phyloP scores from a whole-genome alignment of 495 filamentous ascomycete genomes.

The Aspergillus avenaceus region DNA sequence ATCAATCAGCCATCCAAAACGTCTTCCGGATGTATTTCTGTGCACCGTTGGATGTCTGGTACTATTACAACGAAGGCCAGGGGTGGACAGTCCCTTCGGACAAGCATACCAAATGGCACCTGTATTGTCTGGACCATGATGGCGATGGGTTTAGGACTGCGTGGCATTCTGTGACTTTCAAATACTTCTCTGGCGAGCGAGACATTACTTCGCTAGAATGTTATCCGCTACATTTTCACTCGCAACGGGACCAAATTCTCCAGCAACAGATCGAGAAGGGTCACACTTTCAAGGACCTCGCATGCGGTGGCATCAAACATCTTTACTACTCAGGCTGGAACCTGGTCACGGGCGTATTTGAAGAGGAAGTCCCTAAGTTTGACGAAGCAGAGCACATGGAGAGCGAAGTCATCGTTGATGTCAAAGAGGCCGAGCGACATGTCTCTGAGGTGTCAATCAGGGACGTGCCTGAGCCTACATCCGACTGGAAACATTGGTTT shows the following conservation, averaged over 20 bases:
- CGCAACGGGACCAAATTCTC: background rate
- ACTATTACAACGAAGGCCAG: background rate
- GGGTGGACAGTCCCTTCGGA: background rate
- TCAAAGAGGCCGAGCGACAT: background rate
- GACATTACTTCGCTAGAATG: background rate
- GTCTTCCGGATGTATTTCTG: background rate
- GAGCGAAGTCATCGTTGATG: background rate
- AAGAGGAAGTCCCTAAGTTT: background rate
- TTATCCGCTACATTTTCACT: background rate
- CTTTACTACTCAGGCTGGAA: background rate
- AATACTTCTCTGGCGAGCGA: background rate
- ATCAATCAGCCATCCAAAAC: background rate
- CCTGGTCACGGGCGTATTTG: background rate
- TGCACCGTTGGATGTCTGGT: background rate
- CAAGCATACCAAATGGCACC: background rate
- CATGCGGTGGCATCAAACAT: background rate
- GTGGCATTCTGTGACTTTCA: background rate
- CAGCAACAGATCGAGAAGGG: background rate
- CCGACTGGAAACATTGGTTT: background rate
- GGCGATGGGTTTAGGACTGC: background rate
- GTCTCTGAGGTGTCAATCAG: background rate
- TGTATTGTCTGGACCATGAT: background rate
- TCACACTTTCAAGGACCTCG: background rate
- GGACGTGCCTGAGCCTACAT: background rate
- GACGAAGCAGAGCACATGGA: background rate